Evolutionary conservation across 2,329 filamentous ascomycete species (phyloP).

Genomic region (Ceratocystis harringtonii): DNA sequence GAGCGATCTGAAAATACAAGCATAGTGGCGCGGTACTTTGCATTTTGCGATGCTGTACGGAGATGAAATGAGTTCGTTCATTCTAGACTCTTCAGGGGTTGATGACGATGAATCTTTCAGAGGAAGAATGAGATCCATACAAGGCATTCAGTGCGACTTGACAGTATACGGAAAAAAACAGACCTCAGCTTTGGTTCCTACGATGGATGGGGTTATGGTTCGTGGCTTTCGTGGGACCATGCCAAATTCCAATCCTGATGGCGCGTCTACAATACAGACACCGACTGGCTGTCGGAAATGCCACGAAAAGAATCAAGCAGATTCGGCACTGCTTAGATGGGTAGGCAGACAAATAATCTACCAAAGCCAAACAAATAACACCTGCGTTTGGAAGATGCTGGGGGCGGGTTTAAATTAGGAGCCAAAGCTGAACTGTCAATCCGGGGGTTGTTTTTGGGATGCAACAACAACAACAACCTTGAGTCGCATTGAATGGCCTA

Average conservation of each 20-base stretch:
- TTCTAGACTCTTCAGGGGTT: neutral
- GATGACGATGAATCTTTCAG: neutral
- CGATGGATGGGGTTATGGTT: neutral
- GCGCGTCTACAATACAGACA: too few species aligned
- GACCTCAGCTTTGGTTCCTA: constrained; percentile 3
- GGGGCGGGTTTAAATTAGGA: neutral
- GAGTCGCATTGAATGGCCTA: neutral
- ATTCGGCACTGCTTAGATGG: neutral
- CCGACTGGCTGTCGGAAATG: neutral
- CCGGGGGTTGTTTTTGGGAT: constrained; percentile 1
- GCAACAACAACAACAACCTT: neutral
- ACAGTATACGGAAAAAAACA: neutral
- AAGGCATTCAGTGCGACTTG: neutral
- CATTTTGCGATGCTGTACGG: neutral
- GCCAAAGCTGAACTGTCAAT: constrained; percentile 3
- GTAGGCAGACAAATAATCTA: neutral
- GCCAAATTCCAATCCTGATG: neutral
- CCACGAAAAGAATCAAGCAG: neutral
- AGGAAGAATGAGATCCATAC: neutral
- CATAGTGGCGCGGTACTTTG: neutral
- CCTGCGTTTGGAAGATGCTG: neutral
- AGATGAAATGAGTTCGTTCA: neutral
- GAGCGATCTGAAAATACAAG: constrained; percentile 2
- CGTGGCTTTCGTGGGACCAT: constrained; percentile 6
- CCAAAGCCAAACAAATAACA: neutral